Percentiles rank a stretch among this genome's conserved stretches.
phyloP scores from a whole-genome alignment of 2,329 filamentous ascomycete species.

The Trichoderma cornu-damae region DNA sequence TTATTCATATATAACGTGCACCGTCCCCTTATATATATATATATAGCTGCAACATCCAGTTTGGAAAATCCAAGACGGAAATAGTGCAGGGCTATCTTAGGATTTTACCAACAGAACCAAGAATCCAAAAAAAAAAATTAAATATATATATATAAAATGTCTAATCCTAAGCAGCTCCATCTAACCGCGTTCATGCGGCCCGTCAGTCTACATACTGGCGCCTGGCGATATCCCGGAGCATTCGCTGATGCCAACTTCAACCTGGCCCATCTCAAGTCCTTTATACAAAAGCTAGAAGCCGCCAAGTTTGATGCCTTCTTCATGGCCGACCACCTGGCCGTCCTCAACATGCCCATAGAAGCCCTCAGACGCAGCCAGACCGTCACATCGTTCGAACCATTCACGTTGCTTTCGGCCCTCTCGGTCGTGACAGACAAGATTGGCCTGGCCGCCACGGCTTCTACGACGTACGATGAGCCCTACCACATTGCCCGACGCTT shows the following conservation, averaged over 20 bases:
- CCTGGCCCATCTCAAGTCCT: constrained; percentile 46
- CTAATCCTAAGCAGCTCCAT: constrained; percentile 39
- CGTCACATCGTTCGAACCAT: constrained; percentile 53
- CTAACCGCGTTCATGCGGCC: constrained; percentile 57
- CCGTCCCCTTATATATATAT: background rate
- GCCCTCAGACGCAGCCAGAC: constrained; percentile 54
- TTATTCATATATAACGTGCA: background rate
- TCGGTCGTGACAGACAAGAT: constrained; percentile 46
- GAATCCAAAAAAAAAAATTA: too few species aligned
- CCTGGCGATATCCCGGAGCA: constrained; percentile 51
- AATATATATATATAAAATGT: constrained; percentile 18
- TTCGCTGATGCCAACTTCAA: constrained; percentile 56
- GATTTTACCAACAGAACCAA: background rate
- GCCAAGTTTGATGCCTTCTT: constrained; percentile 55
- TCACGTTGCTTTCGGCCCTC: constrained; percentile 47
- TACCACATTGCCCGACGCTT: constrained; percentile 51
- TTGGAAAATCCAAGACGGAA: background rate
- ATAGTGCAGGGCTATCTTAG: background rate
- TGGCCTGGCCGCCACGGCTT: constrained; percentile 49
- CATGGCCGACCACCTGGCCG: constrained; percentile 51
- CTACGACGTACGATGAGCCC: constrained; percentile 50
- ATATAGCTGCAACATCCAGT: background rate
- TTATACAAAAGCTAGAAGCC: constrained; percentile 49
- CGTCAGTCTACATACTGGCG: constrained; percentile 50
- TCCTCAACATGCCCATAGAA: constrained; percentile 53